Evolutionary conservation across 805 yeast genomes (phyloP).

Genomic region (Starmerella geochares): DNA sequence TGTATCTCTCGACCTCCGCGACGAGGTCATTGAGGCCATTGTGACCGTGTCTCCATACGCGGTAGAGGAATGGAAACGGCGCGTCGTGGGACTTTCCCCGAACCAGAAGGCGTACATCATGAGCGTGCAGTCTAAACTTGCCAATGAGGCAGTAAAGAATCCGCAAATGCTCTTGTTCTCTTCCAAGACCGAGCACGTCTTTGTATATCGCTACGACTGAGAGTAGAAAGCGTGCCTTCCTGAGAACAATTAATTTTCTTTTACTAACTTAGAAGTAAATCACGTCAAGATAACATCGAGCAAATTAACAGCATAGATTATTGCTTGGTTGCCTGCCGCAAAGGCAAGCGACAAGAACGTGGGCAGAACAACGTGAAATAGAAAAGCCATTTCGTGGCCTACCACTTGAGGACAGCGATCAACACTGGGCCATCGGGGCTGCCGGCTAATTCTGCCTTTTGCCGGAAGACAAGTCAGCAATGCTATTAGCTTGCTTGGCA

Average conservation of each 20-base stretch:
- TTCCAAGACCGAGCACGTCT: slow-evolving; percentile 63
- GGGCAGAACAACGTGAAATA: too few species aligned
- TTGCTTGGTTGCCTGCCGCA: too few species aligned
- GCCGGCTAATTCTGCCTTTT: too few species aligned
- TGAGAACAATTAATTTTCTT: background rate
- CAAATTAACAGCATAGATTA: too few species aligned
- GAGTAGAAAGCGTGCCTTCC: background rate
- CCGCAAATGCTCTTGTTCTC: slow-evolving; percentile 61
- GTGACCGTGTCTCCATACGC: slow-evolving; percentile 27
- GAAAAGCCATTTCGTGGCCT: too few species aligned
- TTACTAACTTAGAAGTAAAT: too few species aligned
- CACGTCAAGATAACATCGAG: too few species aligned
- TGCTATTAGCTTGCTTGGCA: too few species aligned
- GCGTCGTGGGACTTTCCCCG: slow-evolving; percentile 75
- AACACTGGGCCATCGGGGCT: too few species aligned
- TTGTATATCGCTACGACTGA: slow-evolving; percentile 42
- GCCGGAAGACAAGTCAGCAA: too few species aligned
- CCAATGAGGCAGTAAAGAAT: slow-evolving; percentile 62
- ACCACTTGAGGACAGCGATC: too few species aligned
- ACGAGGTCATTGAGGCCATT: slow-evolving; percentile 78
- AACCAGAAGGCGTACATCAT: slow-evolving; percentile 71
- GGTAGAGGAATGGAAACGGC: slow-evolving; percentile 50
- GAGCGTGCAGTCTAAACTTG: slow-evolving; percentile 58
- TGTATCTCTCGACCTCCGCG: slow-evolving; percentile 64
- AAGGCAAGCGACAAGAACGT: too few species aligned